Base-by-base conservation (phyloP, 352 stramenopile genomes). In the Phytopythium aichiense region DNA sequence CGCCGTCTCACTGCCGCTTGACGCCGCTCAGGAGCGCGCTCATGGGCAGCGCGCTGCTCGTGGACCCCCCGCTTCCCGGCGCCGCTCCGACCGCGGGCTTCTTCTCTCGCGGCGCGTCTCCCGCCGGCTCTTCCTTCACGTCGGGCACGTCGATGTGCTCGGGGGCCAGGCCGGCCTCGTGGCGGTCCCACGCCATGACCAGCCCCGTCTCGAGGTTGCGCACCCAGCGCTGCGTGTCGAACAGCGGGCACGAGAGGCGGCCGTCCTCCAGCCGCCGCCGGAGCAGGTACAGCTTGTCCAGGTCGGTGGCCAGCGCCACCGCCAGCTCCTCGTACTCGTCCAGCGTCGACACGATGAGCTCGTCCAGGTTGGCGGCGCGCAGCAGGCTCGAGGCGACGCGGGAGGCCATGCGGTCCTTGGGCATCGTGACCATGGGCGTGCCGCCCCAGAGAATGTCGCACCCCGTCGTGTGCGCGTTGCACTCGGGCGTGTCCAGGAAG, bases 401-500 rank as follows among this genome's bases (percentile, higher is more conserved):
- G 5, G 77, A 90, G 1, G 88, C 85, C 88, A 98, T 96, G 51
- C 88, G 91, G n/a, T 96, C 86, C 48, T 94, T 94, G 0, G 79
- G 67, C 74, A 96, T 82, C 18, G 91, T 97, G 57, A 98, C 71
- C 73, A 98, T 91, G 15, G 94, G 94, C 25, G 90, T 97, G 3
- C 79, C 81, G 6, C 81, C 86, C 94, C 92, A 98, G 28, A 98
- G 69, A 42, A 97, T 95, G 55, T 98, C 93, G 54, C 89, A 96
- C 4, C 80, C 91, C 0, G 91, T 98, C 11, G 93, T 97, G 67
- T 97, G 88, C 2, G 89, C 92, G 63, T 98, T 98, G 67, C 83
- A 98, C 58, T 88, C 76, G 6, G 86, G 78, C 3, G 94, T 98
- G 64, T 98, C 94, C 7, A 98, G 64, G 57, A 98, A 97, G 25